Conservation (phyloP, 2,329 filamentous ascomycete species). For the Coniella lustricola region DNA sequence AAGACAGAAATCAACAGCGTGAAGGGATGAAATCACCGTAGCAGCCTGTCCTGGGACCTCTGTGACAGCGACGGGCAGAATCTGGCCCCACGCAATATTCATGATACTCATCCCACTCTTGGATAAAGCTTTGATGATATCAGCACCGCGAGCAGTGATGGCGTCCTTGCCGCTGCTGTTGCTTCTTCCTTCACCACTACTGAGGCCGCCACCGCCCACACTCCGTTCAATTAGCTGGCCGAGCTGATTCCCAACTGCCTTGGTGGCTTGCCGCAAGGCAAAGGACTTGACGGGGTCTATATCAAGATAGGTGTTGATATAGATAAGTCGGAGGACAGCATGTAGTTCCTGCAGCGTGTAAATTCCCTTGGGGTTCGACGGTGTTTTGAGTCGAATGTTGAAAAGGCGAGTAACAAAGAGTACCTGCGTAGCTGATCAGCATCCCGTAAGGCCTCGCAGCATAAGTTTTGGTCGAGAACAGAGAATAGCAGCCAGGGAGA, state of each 20-base stretch:
- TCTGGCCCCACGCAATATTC: conserved; percentile 64
- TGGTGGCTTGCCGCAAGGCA: conserved; percentile 51
- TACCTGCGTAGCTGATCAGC: conserved; percentile 34
- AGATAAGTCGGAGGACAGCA: conserved; percentile 58
- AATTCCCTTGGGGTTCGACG: conserved; percentile 50
- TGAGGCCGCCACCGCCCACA: conserved; percentile 52
- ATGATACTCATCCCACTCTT: conserved; percentile 55
- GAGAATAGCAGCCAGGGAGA: too few species aligned
- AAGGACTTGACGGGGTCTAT: conserved; percentile 61
- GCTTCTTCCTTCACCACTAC: conserved; percentile 36
- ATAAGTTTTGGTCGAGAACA: too few species aligned
- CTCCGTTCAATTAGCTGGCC: conserved; percentile 56
- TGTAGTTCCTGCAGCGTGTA: conserved; percentile 51
- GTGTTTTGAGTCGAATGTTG: conserved; percentile 60
- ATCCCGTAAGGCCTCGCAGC: neutral
- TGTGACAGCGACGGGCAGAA: conserved; percentile 59
- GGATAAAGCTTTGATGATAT: conserved; percentile 57
- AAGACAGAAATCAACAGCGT: too few species aligned
- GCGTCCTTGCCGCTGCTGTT: too few species aligned
- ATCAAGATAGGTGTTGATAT: conserved; percentile 58
- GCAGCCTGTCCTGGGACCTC: conserved; percentile 66
- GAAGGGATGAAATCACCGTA: conserved; percentile 36
- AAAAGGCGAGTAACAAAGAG: conserved; percentile 58
- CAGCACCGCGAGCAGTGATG: conserved; percentile 58
- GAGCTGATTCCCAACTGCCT: conserved; percentile 50